phyloP scores from a whole-genome alignment of 2,329 filamentous ascomycete species.

The Diaporthe capsici region DNA sequence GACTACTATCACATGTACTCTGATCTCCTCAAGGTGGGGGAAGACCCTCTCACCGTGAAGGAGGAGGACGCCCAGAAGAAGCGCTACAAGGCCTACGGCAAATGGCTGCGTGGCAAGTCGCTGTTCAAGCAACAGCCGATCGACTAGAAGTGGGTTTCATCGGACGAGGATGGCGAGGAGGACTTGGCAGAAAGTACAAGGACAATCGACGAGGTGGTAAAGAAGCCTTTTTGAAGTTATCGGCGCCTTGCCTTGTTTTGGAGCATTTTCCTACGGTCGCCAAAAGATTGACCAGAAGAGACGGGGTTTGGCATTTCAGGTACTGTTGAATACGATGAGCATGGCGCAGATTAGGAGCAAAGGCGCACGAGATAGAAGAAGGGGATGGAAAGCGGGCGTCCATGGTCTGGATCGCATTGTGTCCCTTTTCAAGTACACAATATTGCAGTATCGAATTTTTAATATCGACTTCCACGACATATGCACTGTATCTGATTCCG shows the following conservation, averaged over 20 bases:
- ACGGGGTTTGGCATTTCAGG: neutral
- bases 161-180: slow-evolving; percentile 32
- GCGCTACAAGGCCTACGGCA: slow-evolving; percentile 94
- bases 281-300: neutral
- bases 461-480: neutral
- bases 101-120: slow-evolving; percentile 95
- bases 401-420: neutral
- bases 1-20: slow-evolving; percentile 81
- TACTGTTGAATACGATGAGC: neutral
- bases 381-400: neutral
- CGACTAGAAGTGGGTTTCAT: slow-evolving; percentile 57
- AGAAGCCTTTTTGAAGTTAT: slow-evolving; percentile 21
- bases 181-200: neutral
- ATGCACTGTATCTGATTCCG: neutral
- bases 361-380: neutral
- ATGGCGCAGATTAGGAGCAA: neutral
- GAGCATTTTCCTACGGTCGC: neutral
- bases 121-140: slow-evolving; percentile 91
- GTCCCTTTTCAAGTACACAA: neutral
- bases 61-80: slow-evolving; percentile 92
- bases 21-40: slow-evolving; percentile 81
- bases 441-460: neutral
- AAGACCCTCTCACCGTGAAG: slow-evolving; percentile 89
- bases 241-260: neutral
- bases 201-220: slow-evolving; percentile 22